phyloP scores from a whole-genome alignment of 2,329 filamentous ascomycete genomes.

The Cladosporium sp. region DNA sequence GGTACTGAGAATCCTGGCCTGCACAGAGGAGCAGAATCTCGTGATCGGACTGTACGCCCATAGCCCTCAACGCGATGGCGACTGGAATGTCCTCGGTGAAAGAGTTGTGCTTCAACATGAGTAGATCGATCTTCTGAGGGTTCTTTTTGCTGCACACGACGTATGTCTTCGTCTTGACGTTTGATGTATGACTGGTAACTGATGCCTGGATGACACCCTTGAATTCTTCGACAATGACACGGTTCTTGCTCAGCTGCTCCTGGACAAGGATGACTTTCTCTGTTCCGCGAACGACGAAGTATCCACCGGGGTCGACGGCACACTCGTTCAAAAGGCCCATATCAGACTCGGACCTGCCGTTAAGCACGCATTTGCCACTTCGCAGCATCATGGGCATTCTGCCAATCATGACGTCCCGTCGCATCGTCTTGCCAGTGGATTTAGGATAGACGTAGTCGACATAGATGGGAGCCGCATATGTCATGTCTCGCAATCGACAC shows the following conservation, averaged over 20 bases:
- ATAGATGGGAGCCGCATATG: constrained; percentile 91
- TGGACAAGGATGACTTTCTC: constrained; percentile 99
- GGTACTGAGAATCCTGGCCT: constrained; percentile 80
- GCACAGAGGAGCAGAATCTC: constrained; percentile 91
- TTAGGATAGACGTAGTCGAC: constrained; percentile 89
- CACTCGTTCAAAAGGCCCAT: constrained; percentile 96
- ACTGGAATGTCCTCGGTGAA: constrained; percentile 92
- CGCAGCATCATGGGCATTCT: constrained; percentile 95
- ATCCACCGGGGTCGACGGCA: constrained; percentile 90
- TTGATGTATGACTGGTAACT: constrained; percentile 95
- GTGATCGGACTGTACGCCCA: constrained; percentile 89
- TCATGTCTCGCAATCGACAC: constrained; percentile 92
- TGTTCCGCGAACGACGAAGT: constrained; percentile 95
- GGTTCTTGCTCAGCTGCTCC: constrained; percentile 98
- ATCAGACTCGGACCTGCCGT: constrained; percentile 75
- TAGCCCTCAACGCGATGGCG: constrained; percentile 84
- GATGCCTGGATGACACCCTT: constrained; percentile 93
- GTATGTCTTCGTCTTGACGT: constrained; percentile 96
- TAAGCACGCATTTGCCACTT: constrained; percentile 86
- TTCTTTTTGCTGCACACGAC: constrained; percentile 51
- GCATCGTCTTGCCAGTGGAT: constrained; percentile 70
- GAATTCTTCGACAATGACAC: constrained; percentile 95
- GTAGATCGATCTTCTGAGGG: constrained; percentile 78
- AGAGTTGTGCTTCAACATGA: constrained; percentile 88
- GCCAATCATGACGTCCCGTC: constrained; percentile 72